Evolutionary conservation across 1,284 basidiomycete species (phyloP).

Genomic region (Marasmius fiardii): DNA sequence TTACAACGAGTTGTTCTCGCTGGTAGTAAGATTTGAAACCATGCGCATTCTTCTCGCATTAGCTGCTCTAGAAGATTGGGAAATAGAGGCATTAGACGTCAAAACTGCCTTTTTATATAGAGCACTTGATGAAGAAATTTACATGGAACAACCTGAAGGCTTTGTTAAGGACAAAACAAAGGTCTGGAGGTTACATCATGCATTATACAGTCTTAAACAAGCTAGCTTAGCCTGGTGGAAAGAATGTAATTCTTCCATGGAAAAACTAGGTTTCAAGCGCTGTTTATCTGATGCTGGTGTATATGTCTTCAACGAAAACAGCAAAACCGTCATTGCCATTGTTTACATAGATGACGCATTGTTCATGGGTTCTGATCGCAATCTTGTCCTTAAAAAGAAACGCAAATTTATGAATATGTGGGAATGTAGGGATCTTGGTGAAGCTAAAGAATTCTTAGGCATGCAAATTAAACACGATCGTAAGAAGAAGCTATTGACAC

Average conservation of each 20-base stretch:
- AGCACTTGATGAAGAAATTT: slow-evolving; percentile 30
- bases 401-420: too few relatives aligned
- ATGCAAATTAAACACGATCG: too few relatives aligned
- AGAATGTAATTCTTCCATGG: slow-evolving; percentile 20
- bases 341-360: slow-evolving; percentile 20
- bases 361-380: slow-evolving; percentile 14
- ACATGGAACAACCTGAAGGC: slow-evolving; percentile 30
- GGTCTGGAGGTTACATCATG: slow-evolving; percentile 20
- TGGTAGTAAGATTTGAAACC: too few relatives aligned
- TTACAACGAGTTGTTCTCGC: not conserved
- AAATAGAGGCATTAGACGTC: too few relatives aligned
- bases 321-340: too few relatives aligned
- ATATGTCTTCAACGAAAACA: slow-evolving; percentile 16
- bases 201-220: slow-evolving; percentile 33
- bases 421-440: too few relatives aligned
- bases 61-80: too few relatives aligned
- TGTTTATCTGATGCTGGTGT: slow-evolving; percentile 20
- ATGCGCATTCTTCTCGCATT: too few relatives aligned
- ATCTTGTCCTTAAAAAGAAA: too few relatives aligned
- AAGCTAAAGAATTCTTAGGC: too few relatives aligned
- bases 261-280: slow-evolving; percentile 18
- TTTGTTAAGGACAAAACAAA: slow-evolving; percentile 18
- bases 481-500: too few relatives aligned
- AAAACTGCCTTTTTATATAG: too few relatives aligned
- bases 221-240: slow-evolving; percentile 27